Evolutionary conservation across 1,284 basidiomycete species (phyloP), one percentile per base, ranked within the genome.

Genomic region (Kwoniella shivajii): DNA sequence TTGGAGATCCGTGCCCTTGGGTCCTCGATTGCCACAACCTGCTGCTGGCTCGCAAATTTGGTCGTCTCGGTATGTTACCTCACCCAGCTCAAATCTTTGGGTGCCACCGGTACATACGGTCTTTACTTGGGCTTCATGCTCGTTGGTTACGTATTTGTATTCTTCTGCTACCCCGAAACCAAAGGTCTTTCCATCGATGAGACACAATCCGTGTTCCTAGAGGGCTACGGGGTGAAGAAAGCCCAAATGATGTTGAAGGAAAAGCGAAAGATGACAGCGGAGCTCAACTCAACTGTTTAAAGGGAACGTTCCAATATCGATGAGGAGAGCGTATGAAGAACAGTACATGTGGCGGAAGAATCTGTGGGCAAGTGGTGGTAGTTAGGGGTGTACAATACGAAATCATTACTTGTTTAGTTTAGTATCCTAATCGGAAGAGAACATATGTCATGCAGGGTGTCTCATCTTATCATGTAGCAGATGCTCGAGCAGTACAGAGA

Each of bases 1-100:
- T 66, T 73, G 22, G 68, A 75, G 51, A 70, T 72, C 14, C 66
- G 73, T 20, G 70, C 71, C 29, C 36, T 65, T 9, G 75, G 73
- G n/a, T 48, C 50, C 4, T 59, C 53, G 18, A 49, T 65, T 24
- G 42, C 58, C 18, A 58, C 65, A n/a, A 59, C 49, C 22, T 45
- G 54, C 14, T 59, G 48, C 38, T 68, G 63, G 61, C 22, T 60
- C 10, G 59, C 63, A 34, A 68, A 66, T 48, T 49, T 68, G 18
- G 47, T 63, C 20, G 58, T 67, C 16, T 59, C 65, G 13, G 63
- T 66, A n/a, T 31, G 57, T 0, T 65, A 47, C 44, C 57, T 68
- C 22, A 41, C 61, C 2, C 31, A 60, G 54, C 41, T 68, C 10
- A 45, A 59, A 18, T 54, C 44, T 3, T 41, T 66, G 22, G 30